These are phyloP conservation scores for Rhizophagus clarus DNA, from an alignment of 192 early-diverging fungal genomes.

Conservation along the genomic window DNA sequence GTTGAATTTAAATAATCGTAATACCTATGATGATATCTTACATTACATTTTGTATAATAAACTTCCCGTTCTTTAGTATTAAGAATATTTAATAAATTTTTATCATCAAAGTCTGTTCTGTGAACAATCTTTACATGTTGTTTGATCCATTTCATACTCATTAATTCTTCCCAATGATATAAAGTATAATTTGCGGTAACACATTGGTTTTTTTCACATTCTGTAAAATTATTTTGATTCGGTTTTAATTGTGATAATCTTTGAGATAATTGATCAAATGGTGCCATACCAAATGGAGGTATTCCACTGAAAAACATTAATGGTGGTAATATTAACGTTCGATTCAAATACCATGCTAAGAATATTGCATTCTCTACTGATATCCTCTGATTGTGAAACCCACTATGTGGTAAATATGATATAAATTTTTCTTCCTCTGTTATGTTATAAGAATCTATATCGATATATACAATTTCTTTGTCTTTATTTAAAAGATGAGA, in stretches of 20 bases:
- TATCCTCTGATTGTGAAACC: constrained; percentile 55
- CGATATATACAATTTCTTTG: background rate
- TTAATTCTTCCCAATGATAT: constrained; percentile 22
- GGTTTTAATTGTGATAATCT: background rate
- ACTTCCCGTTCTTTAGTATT: background rate
- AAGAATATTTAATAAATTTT: background rate
- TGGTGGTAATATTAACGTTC: constrained; percentile 50
- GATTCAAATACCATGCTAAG: constrained; percentile 40
- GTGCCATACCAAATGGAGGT: background rate
- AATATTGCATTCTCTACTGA: constrained; percentile 44
- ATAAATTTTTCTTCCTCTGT: constrained; percentile 33
- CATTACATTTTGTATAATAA: background rate
- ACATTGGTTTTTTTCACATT: background rate
- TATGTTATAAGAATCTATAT: background rate
- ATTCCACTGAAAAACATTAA: constrained; percentile 35
- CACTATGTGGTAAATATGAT: constrained; percentile 49
- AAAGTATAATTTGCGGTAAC: background rate
- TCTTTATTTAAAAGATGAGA: background rate
- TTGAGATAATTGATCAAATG: background rate
- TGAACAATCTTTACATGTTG: background rate
- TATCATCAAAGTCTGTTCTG: background rate
- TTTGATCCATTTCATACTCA: background rate
- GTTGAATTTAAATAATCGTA: background rate
- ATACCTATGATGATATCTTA: background rate
- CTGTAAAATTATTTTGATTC: background rate